phyloP scores from a whole-genome alignment of 768 basidiomycete species.

The Tylopilus vinaceipallidus region DNA sequence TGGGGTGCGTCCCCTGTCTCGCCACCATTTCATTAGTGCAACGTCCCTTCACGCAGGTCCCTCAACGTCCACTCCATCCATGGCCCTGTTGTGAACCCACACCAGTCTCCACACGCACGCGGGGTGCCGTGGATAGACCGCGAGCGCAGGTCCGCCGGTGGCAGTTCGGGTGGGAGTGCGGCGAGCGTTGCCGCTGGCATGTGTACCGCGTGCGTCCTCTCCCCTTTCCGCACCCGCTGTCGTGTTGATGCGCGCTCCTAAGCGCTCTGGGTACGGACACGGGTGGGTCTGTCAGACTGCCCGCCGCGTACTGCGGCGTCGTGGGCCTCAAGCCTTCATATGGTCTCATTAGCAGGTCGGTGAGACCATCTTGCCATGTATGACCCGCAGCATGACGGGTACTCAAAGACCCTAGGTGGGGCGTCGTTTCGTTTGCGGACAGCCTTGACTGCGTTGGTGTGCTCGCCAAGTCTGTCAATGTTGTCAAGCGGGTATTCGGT shows the following conservation, averaged over 20 bases:
- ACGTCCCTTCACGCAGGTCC: slow-evolving; percentile 46
- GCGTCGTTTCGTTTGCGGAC: slow-evolving; percentile 90
- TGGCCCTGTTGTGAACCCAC: slow-evolving; percentile 81
- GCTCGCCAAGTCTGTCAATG: slow-evolving; percentile 53
- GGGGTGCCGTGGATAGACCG: slow-evolving; percentile 24
- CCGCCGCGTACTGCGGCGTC: slow-evolving; percentile 91
- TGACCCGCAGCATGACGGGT: neutral
- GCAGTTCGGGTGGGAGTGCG: slow-evolving; percentile 93
- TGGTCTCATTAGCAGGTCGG: slow-evolving; percentile 81
- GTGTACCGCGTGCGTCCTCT: slow-evolving; percentile 71
- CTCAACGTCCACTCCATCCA: slow-evolving; percentile 71
- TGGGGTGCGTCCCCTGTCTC: slow-evolving; percentile 69
- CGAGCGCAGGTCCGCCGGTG: slow-evolving; percentile 72
- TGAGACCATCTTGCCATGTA: slow-evolving; percentile 1
- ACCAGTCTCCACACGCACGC: slow-evolving; percentile 28
- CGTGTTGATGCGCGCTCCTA: slow-evolving; percentile 3
- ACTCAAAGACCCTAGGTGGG: slow-evolving; percentile 56
- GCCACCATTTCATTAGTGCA: neutral
- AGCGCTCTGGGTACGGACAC: slow-evolving; percentile 95
- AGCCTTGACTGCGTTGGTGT: slow-evolving; percentile 94
- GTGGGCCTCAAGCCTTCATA: slow-evolving; percentile 95
- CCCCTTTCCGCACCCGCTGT: neutral
- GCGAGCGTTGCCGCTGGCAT: slow-evolving; percentile 86
- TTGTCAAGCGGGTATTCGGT: slow-evolving; percentile 64
- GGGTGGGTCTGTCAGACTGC: slow-evolving; percentile 89